phyloP scores from a whole-genome alignment of 2,329 filamentous ascomycete genomes.

The Xylariales sp. region DNA sequence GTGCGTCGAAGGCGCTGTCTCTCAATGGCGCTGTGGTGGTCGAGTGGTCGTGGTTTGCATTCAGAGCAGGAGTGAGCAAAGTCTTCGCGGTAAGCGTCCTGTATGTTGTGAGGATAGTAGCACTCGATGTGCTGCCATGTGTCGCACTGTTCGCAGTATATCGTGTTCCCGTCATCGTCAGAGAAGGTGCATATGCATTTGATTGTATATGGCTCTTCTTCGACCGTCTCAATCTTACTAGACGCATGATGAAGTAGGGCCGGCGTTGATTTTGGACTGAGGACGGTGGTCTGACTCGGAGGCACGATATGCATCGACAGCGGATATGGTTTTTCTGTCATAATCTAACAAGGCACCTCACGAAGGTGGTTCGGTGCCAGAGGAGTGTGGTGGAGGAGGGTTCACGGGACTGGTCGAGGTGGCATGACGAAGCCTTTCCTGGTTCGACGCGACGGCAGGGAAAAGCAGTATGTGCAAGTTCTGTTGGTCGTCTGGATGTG shows the following conservation, averaged over 20 bases:
- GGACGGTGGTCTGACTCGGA: slow-evolving; percentile 44
- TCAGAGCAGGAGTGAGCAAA: slow-evolving; percentile 84
- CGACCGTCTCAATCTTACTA: slow-evolving; percentile 52
- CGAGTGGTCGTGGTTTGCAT: slow-evolving; percentile 73
- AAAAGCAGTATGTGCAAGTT: slow-evolving; percentile 4
- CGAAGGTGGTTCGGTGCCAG: slow-evolving; percentile 20
- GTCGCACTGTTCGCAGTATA: slow-evolving; percentile 92
- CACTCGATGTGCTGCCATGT: slow-evolving; percentile 98
- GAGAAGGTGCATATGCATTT: slow-evolving; percentile 94
- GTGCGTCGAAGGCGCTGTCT: slow-evolving; percentile 59
- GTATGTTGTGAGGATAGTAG: slow-evolving; percentile 75
- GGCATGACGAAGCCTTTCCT: slow-evolving; percentile 50
- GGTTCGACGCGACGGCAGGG: slow-evolving; percentile 28
- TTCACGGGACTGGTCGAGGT: slow-evolving; percentile 49
- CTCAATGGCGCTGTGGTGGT: slow-evolving; percentile 70
- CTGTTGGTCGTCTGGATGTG: neutral
- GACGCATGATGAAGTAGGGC: slow-evolving; percentile 35
- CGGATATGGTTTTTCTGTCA: slow-evolving; percentile 55
- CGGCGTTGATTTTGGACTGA: slow-evolving; percentile 34
- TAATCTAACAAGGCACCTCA: slow-evolving; percentile 50
- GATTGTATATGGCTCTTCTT: slow-evolving; percentile 87
- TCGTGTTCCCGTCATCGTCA: slow-evolving; percentile 96
- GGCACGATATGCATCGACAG: slow-evolving; percentile 52
- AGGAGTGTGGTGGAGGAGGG: slow-evolving; percentile 21
- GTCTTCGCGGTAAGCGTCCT: slow-evolving; percentile 64